Evolutionary conservation across 169 alveolate genomes (phyloP).

Genomic region (Cryptosporidium meleagridis): DNA sequence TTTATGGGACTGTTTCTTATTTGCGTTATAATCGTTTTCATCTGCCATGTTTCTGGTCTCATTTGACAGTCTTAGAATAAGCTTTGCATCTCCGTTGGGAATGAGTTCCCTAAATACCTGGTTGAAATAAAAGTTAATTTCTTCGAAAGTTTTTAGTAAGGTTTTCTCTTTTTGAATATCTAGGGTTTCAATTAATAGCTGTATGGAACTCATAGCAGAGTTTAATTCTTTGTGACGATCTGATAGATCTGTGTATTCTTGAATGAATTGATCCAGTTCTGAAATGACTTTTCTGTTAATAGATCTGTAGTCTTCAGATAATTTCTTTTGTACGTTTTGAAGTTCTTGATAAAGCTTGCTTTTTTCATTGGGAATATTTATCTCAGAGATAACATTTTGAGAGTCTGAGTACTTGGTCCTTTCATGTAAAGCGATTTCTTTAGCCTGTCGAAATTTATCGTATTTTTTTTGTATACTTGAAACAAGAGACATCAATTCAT

Average conservation of each 20-base stretch:
- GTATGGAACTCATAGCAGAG: constrained; percentile 65
- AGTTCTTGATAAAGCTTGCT: constrained; percentile 27
- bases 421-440: constrained; percentile 29
- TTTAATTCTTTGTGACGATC: constrained; percentile 56
- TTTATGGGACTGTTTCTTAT: neutral
- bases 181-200: constrained; percentile 19
- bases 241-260: constrained; percentile 64
- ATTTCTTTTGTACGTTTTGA: constrained; percentile 7
- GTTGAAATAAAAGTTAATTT: constrained; percentile 76
- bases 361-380: constrained; percentile 16
- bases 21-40: neutral
- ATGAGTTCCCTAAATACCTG: constrained; percentile 79
- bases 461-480: constrained; percentile 16
- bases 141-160: constrained; percentile 75
- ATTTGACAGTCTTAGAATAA: constrained; percentile 52
- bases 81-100: constrained; percentile 81
- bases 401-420: neutral
- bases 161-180: constrained; percentile 77
- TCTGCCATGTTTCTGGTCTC: neutral
- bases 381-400: constrained; percentile 1
- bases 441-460: constrained; percentile 19
- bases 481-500: constrained; percentile 7
- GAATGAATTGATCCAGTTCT: constrained; percentile 65
- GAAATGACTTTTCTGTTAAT: constrained; percentile 46
- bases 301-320: constrained; percentile 22